Percentiles rank a stretch among this genome's conserved stretches.
Evolutionary conservation across 31 red algal genomes (phyloP).

Genomic region (Porphyra umbilicalis): DNA sequence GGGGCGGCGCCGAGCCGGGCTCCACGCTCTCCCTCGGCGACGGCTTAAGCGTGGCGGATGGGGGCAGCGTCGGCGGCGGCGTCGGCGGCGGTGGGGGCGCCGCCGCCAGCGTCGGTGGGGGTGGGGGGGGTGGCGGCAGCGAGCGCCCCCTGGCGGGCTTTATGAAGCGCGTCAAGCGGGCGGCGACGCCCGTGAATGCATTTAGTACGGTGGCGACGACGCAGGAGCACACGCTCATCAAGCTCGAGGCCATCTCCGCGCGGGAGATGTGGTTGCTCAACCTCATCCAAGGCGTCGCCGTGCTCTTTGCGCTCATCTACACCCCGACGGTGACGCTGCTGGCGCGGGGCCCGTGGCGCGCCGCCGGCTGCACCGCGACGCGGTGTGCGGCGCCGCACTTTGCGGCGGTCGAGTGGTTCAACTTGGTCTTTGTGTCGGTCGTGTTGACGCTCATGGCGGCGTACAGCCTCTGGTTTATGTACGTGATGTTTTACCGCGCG

Average conservation of each 20-base stretch:
- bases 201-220: neutral
- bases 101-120: neutral
- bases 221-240: conserved; percentile 1
- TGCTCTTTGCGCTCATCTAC: neutral
- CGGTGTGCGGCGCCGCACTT: neutral
- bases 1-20: neutral
- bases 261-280: neutral
- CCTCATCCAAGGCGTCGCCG: neutral
- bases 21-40: neutral
- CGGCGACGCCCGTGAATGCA: neutral
- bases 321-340: neutral
- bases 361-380: neutral
- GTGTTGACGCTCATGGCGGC: neutral
- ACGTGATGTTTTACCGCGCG: neutral
- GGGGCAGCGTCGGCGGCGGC: too few species aligned
- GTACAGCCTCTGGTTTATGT: neutral
- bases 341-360: neutral
- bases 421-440: neutral
- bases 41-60: too few species aligned
- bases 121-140: neutral
- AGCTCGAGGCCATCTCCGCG: conserved; percentile 2
- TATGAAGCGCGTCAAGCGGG: neutral
- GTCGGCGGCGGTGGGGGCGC: neutral
- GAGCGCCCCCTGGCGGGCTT: neutral
- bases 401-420: neutral